Conservation (phyloP, 2,329 filamentous ascomycete species). For the Ilyonectria robusta region DNA sequence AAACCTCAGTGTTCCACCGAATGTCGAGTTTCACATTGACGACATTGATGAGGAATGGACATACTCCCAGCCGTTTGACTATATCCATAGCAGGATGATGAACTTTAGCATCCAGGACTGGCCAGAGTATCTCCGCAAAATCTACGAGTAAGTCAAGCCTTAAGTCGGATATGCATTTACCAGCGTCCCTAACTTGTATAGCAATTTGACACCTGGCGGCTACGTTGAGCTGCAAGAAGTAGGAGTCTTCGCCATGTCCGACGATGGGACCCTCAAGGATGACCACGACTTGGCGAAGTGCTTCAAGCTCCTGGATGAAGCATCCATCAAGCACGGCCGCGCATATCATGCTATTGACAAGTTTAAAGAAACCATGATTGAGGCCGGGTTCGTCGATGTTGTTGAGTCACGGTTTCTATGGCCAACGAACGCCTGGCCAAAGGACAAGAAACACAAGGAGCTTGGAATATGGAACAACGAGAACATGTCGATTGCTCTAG, state of each 20-base stretch:
- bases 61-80: slow-evolving; percentile 33
- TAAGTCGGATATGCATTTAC: too few species aligned
- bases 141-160: slow-evolving; percentile 14
- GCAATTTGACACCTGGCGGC: slow-evolving; percentile 36
- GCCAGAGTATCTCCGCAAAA: slow-evolving; percentile 22
- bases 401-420: slow-evolving; percentile 12
- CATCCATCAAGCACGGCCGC: slow-evolving; percentile 36
- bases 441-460: slow-evolving; percentile 16
- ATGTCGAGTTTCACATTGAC: slow-evolving; percentile 32
- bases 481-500: slow-evolving; percentile 5
- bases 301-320: slow-evolving; percentile 29
- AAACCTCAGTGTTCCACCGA: slow-evolving; percentile 31
- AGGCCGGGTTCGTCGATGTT: slow-evolving; percentile 21
- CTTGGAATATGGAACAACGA: slow-evolving; percentile 23
- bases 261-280: slow-evolving; percentile 37
- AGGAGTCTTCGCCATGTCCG: slow-evolving; percentile 31
- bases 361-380: slow-evolving; percentile 27
- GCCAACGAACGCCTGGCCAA: slow-evolving; percentile 26
- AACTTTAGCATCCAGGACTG: slow-evolving; percentile 29
- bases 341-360: not conserved
- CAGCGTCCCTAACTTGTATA: not conserved
- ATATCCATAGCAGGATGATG: slow-evolving; percentile 39
- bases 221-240: slow-evolving; percentile 40
- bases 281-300: slow-evolving; percentile 36
- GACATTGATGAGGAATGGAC: slow-evolving; percentile 39